A percentile compares a stretch with the other conserved stretches of the same genome.
Conservation (phyloP, 306 rosid genomes). For the Dalbergia cochinchinensis region DNA sequence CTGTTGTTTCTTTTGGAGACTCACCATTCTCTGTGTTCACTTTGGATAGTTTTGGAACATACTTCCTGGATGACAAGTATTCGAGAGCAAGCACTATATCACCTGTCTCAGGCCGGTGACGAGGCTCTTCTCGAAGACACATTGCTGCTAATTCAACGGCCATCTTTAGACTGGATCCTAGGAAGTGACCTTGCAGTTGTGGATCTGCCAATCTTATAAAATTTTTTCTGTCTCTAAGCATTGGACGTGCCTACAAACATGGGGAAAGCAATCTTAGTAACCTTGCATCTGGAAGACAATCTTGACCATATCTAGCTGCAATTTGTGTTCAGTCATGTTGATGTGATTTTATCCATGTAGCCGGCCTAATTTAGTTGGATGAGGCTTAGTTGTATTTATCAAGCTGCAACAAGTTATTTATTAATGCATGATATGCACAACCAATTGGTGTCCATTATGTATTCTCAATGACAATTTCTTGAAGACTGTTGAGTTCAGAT, state of each 20-base stretch:
- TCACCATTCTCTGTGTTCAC: constrained; percentile 1
- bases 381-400: neutral
- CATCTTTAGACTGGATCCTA: constrained; percentile 42
- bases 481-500: neutral
- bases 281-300: constrained; percentile 5
- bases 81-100: constrained; percentile 53
- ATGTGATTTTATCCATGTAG: too few species aligned
- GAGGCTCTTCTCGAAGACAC: constrained; percentile 60
- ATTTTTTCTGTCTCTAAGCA: constrained; percentile 43
- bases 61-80: constrained; percentile 48
- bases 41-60: constrained; percentile 16
- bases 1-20: constrained; percentile 37
- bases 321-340: too few species aligned
- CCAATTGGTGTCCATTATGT: neutral
- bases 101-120: constrained; percentile 49
- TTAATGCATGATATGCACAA: constrained; percentile 21
- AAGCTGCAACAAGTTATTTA: neutral
- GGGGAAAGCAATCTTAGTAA: constrained; percentile 27
- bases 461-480: constrained; percentile 1
- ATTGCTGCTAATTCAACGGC: constrained; percentile 52
- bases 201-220: constrained; percentile 50
- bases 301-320: neutral
- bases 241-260: constrained; percentile 53
- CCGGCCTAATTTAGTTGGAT: too few species aligned
- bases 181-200: constrained; percentile 40